Percentiles rank a stretch among this genome's conserved stretches.
Conservation (phyloP, 1,284 basidiomycete species). For the Naganishia sp. region DNA sequence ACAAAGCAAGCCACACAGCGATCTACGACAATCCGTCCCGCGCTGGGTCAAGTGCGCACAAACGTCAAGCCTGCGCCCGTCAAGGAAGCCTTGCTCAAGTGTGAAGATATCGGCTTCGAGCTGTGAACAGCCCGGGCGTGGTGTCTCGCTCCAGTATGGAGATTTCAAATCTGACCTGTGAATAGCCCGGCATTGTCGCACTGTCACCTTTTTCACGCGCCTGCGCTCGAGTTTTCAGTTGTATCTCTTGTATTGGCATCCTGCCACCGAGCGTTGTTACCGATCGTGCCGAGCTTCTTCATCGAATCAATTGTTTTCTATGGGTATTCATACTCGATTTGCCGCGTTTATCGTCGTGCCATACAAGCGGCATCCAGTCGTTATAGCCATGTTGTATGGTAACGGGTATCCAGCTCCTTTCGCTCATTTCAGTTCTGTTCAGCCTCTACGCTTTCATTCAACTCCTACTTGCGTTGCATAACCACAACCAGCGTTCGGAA, state of each 20-base stretch:
- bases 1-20: neutral
- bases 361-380: no score
- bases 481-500: constrained; percentile 30
- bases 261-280: neutral
- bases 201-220: neutral
- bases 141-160: no score
- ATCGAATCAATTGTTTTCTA: no score
- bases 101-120: constrained; percentile 23
- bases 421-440: no score
- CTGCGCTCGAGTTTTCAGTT: neutral
- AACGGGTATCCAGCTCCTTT: no score
- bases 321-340: no score
- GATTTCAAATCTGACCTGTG: no score
- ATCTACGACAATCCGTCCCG: neutral
- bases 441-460: no score
- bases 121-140: neutral
- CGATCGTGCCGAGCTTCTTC: no score
- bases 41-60: constrained; percentile 1
- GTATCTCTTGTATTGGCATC: neutral
- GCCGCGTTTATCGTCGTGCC: no score
- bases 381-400: no score
- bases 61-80: constrained; percentile 1
- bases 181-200: neutral
- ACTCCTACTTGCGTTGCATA: constrained; percentile 22
- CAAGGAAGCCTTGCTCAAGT: constrained; percentile 9